A percentile compares a stretch with the other conserved stretches of the same genome.
Conservation (phyloP, 1,284 basidiomycete species). For the Vanrija pseudolonga region DNA sequence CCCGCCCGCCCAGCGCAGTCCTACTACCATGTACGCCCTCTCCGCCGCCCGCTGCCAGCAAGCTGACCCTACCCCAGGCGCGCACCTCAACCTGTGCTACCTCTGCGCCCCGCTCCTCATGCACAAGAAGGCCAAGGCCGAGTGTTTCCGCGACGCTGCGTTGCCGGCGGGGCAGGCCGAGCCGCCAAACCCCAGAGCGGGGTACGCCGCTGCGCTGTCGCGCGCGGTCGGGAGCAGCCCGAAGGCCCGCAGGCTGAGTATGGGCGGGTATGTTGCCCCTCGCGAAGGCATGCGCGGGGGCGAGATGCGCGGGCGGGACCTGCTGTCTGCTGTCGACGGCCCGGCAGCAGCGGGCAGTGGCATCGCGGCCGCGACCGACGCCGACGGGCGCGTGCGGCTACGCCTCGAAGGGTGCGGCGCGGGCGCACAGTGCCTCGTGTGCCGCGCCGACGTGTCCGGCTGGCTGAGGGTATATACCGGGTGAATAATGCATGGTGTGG, state of each 20-base stretch:
- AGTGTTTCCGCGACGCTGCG: neutral
- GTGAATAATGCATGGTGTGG: neutral
- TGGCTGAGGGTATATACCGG: slow-evolving; percentile 18
- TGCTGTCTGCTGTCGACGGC: neutral
- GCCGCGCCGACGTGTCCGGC: slow-evolving; percentile 12
- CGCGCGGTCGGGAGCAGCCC: slow-evolving; percentile 29
- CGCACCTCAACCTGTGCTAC: slow-evolving; percentile 40
- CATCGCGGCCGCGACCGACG: neutral
- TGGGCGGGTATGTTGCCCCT: slow-evolving; percentile 27
- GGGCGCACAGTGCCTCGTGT: slow-evolving; percentile 13
- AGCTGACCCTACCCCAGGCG: slow-evolving; percentile 22
- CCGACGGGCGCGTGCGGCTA: slow-evolving; percentile 2
- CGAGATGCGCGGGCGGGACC: slow-evolving; percentile 21
- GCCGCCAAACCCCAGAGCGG: neutral
- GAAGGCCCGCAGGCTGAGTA: slow-evolving; percentile 21
- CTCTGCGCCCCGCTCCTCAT: slow-evolving; percentile 38
- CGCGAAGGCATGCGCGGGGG: slow-evolving; percentile 13
- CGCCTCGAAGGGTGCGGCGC: neutral
- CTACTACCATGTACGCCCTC: slow-evolving; percentile 33
- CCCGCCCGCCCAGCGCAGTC: slow-evolving; percentile 32
- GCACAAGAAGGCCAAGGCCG: slow-evolving; percentile 3
- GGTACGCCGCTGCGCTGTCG: slow-evolving; percentile 23
- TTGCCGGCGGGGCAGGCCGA: neutral
- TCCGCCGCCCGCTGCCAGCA: too few species aligned
- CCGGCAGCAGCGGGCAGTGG: neutral